Evolutionary conservation across 2,329 filamentous ascomycete species (phyloP).

Genomic region (Pseudocercospora macadamiae): DNA sequence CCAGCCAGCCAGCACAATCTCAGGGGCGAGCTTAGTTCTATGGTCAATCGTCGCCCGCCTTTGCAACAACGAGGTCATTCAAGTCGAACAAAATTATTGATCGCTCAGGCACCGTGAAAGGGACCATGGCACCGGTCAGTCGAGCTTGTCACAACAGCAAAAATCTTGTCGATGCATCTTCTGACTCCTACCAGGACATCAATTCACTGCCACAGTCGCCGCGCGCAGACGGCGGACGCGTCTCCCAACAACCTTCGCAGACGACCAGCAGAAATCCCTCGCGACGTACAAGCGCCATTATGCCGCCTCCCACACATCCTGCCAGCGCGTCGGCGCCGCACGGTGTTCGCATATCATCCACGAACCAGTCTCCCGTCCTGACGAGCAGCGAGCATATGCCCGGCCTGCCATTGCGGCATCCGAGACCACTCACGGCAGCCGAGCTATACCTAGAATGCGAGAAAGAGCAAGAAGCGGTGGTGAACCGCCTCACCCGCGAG

Average conservation of each 20-base stretch:
- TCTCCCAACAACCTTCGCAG: constrained; percentile 33
- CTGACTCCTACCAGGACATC: constrained; percentile 36
- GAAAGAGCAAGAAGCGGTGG: constrained; percentile 93
- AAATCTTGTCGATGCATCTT: too few species aligned
- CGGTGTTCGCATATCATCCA: constrained; percentile 13
- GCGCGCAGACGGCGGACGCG: constrained; percentile 28
- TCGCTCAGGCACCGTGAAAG: background rate
- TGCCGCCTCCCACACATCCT: constrained; percentile 33
- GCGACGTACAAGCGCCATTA: constrained; percentile 27
- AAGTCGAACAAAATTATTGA: too few species aligned
- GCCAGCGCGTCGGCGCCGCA: constrained; percentile 21
- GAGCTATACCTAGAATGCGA: constrained; percentile 89
- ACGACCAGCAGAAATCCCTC: constrained; percentile 24
- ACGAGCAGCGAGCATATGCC: constrained; percentile 25
- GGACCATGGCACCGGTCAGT: constrained; percentile 3
- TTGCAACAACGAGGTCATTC: too few species aligned
- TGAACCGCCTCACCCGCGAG: constrained; percentile 90
- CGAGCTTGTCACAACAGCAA: too few species aligned
- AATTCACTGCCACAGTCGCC: constrained; percentile 49
- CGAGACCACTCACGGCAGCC: constrained; percentile 81
- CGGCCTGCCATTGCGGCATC: constrained; percentile 72
- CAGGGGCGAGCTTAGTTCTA: too few species aligned
- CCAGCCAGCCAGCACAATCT: background rate
- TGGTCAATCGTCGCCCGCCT: too few species aligned
- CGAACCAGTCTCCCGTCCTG: constrained; percentile 26